These are phyloP conservation scores for Backusella psychrophila DNA, from an alignment of 192 early-diverging fungal species.

Conservation along the genomic window DNA sequence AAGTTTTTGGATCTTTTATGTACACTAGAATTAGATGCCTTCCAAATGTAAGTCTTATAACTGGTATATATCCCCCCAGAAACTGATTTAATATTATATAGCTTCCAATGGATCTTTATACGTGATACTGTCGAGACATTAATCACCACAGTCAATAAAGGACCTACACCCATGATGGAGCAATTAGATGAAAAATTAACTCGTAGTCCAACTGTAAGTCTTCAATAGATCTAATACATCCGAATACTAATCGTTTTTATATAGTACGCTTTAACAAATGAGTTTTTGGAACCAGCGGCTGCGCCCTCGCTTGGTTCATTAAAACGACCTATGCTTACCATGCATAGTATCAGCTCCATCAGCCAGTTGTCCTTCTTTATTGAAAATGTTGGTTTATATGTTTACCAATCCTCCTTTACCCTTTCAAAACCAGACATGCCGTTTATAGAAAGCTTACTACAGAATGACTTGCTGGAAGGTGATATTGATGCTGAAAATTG, in stretches of 20 bases:
- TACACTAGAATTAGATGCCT: slow-evolving; percentile 77
- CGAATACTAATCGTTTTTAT: neutral
- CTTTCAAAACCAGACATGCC: slow-evolving; percentile 70
- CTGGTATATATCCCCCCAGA: too few species aligned
- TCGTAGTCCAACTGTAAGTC: neutral
- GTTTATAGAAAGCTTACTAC: slow-evolving; percentile 75
- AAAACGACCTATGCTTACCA: slow-evolving; percentile 77
- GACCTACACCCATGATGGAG: slow-evolving; percentile 63
- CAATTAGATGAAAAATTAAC: slow-evolving; percentile 56
- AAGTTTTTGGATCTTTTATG: slow-evolving; percentile 87
- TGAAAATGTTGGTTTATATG: slow-evolving; percentile 67
- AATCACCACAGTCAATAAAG: slow-evolving; percentile 42
- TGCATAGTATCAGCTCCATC: slow-evolving; percentile 62
- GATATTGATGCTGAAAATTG: slow-evolving; percentile 23
- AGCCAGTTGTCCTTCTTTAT: slow-evolving; percentile 79
- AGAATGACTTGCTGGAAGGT: slow-evolving; percentile 55
- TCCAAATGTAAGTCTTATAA: slow-evolving; percentile 64
- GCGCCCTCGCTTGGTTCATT: slow-evolving; percentile 29
- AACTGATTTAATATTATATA: slow-evolving; percentile 19
- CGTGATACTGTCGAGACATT: slow-evolving; percentile 78
- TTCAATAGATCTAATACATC: neutral
- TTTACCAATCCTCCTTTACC: slow-evolving; percentile 71
- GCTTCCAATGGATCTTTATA: slow-evolving; percentile 95
- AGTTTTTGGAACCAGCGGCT: neutral
- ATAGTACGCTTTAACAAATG: slow-evolving; percentile 5